Percentiles rank a stretch among this genome's conserved stretches.
Evolutionary conservation across 805 yeast species (phyloP).

Genomic region (Ogataea saltuana): DNA sequence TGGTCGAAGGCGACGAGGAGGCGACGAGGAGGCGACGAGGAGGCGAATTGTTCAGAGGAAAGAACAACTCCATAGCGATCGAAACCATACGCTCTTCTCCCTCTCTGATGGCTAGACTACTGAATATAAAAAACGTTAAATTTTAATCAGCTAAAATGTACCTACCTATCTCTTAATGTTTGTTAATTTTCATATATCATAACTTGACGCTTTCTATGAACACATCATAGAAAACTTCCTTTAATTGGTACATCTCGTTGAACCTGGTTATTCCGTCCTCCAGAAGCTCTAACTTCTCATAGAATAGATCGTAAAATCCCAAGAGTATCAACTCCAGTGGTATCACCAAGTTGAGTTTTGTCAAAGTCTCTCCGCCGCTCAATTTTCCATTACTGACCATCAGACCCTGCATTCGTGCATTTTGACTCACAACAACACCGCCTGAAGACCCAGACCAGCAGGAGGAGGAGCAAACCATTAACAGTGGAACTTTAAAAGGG

Average conservation of each 20-base stretch:
- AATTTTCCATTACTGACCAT: conserved; percentile 44
- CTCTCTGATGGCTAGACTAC: no score
- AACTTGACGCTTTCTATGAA: conserved; percentile 20
- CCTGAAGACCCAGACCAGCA: conserved; percentile 57
- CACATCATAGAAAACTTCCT: conserved; percentile 18
- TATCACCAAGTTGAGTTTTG: conserved; percentile 20
- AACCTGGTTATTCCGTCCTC: conserved; percentile 8
- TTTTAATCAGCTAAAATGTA: no score
- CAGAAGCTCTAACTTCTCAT: conserved; percentile 9
- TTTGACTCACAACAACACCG: conserved; percentile 39
- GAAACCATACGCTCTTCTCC: no score
- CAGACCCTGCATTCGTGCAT: conserved; percentile 38
- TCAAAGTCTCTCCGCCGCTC: conserved; percentile 24
- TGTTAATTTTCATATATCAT: neutral
- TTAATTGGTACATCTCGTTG: conserved; percentile 15
- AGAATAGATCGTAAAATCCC: conserved; percentile 25
- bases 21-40: no score
- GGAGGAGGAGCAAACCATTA: conserved; percentile 42
- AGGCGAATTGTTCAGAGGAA: no score
- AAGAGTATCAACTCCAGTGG: conserved; percentile 22
- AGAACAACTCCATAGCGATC: no score
- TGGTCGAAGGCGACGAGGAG: no score
- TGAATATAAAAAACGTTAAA: no score
- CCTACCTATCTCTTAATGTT: no score
- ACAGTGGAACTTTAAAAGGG: conserved; percentile 8